These are phyloP conservation scores for Heritiera fomes DNA, from an alignment of 345 rosid species.

Conservation along the genomic window DNA sequence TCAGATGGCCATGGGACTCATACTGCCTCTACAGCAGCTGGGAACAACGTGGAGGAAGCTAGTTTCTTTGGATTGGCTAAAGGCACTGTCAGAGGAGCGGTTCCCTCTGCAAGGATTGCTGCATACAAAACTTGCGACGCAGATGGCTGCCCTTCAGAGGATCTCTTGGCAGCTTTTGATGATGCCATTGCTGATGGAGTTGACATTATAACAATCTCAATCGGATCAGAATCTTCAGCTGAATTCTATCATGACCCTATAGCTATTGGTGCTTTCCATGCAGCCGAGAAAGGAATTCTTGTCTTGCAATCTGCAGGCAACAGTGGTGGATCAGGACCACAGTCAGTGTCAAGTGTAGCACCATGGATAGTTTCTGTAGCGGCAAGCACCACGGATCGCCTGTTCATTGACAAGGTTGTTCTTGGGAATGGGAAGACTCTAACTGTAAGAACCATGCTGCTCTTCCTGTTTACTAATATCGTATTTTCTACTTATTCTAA, in stretches of 20 bases:
- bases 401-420: conserved; percentile 32
- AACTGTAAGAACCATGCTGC: conserved; percentile 31
- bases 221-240: neutral
- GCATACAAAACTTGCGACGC: conserved; percentile 39
- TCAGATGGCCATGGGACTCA: conserved; percentile 47
- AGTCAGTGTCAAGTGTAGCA: conserved; percentile 24
- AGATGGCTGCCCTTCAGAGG: neutral
- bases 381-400: conserved; percentile 51
- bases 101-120: conserved; percentile 54
- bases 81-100: conserved; percentile 57
- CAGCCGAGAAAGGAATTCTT: conserved; percentile 43
- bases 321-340: conserved; percentile 33
- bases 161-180: conserved; percentile 43
- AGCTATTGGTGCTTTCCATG: conserved; percentile 48
- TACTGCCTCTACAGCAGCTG: conserved; percentile 65
- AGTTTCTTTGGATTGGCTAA: conserved; percentile 45
- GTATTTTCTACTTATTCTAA: neutral
- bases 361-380: conserved; percentile 57
- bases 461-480: neutral
- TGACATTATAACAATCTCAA: conserved; percentile 33
- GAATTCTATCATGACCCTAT: conserved; percentile 11
- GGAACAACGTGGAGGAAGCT: conserved; percentile 35
- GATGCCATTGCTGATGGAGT: conserved; percentile 54
- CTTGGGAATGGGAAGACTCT: conserved; percentile 42
- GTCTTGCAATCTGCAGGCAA: conserved; percentile 38